Evolutionary conservation across 148 eudicot genomes (phyloP), one percentile per base, ranked within the genome.

Genomic region (Camellia lanceoleosa): DNA sequence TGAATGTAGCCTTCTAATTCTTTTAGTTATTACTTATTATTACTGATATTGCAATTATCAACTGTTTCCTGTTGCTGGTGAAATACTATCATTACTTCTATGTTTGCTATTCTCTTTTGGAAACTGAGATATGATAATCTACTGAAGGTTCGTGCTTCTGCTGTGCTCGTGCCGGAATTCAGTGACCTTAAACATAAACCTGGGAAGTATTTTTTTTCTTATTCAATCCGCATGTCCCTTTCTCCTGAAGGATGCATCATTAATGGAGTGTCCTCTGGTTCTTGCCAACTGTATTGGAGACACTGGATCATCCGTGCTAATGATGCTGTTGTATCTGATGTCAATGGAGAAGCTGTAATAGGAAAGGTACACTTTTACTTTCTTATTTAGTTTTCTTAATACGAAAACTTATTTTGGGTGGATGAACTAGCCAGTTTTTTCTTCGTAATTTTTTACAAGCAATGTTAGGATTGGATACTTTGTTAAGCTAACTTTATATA

Each of bases 211-310:
- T 70, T 58, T 64, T 96, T 93, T 85, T 88, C 91, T 68, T 96
- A 96, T 80, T 96, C 99, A 62, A 82, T 96, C 38, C 97, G 98
- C 69, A 84, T 93, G 90, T 92, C 95, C 75, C 94, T 96, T 74
- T 78, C 83, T 76, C 95, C 97, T 11, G 91, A 87, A 83, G 98
- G 98, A 47, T 93, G 99, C 79, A 78, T 74, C 49, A 69, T 90
- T 62, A 60, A 90, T 81, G 99, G 95, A 52, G 72, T 77, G 83
- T 76, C 79, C 51, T 89, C 78, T 52, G 47, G 67, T 74, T 88
- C 98, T 78, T 96, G 99, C 91, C 99, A 96, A 83, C 86, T 96
- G 66, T 87, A 89, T 80, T 80, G 89, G 89, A 90, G 99, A 74
- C 97, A 62, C 70, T 93, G 98, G 99, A 83, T 90, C 79, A 87